These are phyloP conservation scores for Cryphonectria japonica DNA, from an alignment of 2,329 filamentous ascomycete genomes.

Conservation along the genomic window DNA sequence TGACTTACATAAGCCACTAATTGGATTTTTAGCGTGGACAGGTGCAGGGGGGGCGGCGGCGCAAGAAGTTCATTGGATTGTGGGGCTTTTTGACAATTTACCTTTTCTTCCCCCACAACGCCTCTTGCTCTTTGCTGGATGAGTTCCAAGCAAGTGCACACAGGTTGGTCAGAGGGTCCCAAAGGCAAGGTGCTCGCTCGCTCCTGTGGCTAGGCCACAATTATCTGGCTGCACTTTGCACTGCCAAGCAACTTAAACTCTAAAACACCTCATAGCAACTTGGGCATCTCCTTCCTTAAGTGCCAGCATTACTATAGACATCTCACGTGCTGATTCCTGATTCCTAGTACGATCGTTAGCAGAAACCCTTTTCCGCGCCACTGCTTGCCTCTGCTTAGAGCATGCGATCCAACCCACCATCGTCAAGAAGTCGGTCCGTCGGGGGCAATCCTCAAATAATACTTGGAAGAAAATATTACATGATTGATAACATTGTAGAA, in stretches of 20 bases:
- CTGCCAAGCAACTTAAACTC: neutral
- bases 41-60: neutral
- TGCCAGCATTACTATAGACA: neutral
- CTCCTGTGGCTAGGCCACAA: too few relatives aligned
- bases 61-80: neutral
- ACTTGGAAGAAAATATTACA: neutral
- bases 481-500: neutral
- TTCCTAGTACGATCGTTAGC: neutral
- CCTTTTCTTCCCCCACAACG: neutral
- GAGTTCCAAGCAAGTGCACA: too few relatives aligned
- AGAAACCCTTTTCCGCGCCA: neutral
- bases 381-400: neutral
- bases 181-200: neutral
- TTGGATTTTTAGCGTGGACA: neutral
- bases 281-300: neutral
- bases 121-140: neutral
- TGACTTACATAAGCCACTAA: slow-evolving; percentile 18
- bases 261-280: too few relatives aligned
- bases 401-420: neutral
- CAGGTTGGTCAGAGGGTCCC: too few relatives aligned
- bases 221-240: too few relatives aligned
- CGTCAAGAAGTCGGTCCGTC: neutral
- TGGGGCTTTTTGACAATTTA: neutral
- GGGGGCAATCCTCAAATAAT: neutral
- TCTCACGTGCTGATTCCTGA: neutral